phyloP scores from a whole-genome alignment of 495 filamentous ascomycete genomes.

The Aspergillus diversus region DNA sequence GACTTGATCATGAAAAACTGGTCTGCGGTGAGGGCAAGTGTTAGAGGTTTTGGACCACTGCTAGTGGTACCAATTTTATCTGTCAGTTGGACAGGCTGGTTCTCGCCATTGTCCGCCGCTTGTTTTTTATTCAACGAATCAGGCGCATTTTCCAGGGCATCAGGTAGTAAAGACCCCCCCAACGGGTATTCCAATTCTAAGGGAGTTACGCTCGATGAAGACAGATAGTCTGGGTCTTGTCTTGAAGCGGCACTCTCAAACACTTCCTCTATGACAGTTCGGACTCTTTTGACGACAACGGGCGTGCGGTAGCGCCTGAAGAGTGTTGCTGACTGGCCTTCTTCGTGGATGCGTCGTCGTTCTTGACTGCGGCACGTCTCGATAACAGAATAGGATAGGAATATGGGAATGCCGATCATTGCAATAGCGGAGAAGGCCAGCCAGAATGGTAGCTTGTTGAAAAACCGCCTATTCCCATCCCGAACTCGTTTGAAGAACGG shows the following conservation, averaged over 20 bases:
- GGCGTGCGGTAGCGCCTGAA: constrained; percentile 73
- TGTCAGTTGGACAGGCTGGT: background rate
- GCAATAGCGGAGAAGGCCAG: constrained; percentile 66
- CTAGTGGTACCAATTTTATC: background rate
- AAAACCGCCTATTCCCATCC: constrained; percentile 33
- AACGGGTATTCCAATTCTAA: constrained; percentile 13
- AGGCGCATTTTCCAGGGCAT: constrained; percentile 1
- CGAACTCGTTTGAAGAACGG: constrained; percentile 33
- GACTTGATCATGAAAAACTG: constrained; percentile 84
- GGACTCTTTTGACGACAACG: constrained; percentile 71
- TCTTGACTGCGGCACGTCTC: constrained; percentile 73
- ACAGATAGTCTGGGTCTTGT: constrained; percentile 65
- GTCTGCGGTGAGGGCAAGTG: constrained; percentile 72
- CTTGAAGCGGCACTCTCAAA: constrained; percentile 69
- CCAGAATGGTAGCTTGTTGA: constrained; percentile 57
- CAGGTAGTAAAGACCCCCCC: background rate
- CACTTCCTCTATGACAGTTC: constrained; percentile 70
- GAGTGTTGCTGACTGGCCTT: constrained; percentile 66
- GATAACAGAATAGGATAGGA: constrained; percentile 72
- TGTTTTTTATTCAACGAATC: background rate
- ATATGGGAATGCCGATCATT: constrained; percentile 68
- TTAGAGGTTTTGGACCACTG: constrained; percentile 53
- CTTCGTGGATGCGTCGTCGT: constrained; percentile 76
- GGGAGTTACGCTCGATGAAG: constrained; percentile 18
- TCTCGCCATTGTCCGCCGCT: constrained; percentile 2